A percentile compares a stretch with the other conserved stretches of the same genome.
phyloP scores from a whole-genome alignment of 768 basidiomycete species.

The Termitomyces sp. region DNA sequence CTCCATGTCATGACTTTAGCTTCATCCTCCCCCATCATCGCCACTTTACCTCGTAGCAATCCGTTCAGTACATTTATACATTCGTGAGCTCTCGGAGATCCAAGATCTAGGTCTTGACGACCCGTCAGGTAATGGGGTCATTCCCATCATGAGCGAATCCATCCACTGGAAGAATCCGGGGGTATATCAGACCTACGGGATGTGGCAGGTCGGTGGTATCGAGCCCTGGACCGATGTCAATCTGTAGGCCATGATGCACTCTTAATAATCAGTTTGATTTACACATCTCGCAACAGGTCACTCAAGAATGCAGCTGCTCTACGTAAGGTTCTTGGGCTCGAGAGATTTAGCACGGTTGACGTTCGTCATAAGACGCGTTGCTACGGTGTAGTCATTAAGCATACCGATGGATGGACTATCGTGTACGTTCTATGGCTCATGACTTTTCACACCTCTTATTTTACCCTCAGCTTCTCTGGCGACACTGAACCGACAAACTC shows the following conservation, averaged over 20 bases:
- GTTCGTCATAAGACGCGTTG: slow-evolving; percentile 70
- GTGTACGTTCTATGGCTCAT: slow-evolving; percentile 44
- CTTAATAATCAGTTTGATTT: not conserved
- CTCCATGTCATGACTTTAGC: slow-evolving; percentile 30
- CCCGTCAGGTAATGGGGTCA: slow-evolving; percentile 41
- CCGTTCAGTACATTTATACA: slow-evolving; percentile 51
- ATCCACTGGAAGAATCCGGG: slow-evolving; percentile 40
- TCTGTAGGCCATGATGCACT: slow-evolving; percentile 21
- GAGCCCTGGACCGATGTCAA: slow-evolving; percentile 41
- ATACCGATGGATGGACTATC: slow-evolving; percentile 70
- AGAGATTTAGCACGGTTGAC: slow-evolving; percentile 59
- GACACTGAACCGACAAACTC: slow-evolving; percentile 78
- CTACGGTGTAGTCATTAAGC: slow-evolving; percentile 65
- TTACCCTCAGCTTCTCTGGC: slow-evolving; percentile 71
- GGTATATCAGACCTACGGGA: slow-evolving; percentile 29
- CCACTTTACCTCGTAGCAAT: slow-evolving; percentile 71
- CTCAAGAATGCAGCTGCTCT: slow-evolving; percentile 34
- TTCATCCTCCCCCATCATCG: slow-evolving; percentile 51
- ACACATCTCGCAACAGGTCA: slow-evolving; percentile 31
- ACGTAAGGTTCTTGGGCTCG: slow-evolving; percentile 49
- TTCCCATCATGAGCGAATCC: slow-evolving; percentile 50
- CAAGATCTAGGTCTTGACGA: slow-evolving; percentile 63
- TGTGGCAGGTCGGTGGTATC: slow-evolving; percentile 37
- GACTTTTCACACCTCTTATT: slow-evolving; percentile 30
- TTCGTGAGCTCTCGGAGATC: slow-evolving; percentile 67